A percentile compares a stretch with the other conserved stretches of the same genome.
Evolutionary conservation across 306 rosid species (phyloP).

Genomic region (Corylus heterophylla): DNA sequence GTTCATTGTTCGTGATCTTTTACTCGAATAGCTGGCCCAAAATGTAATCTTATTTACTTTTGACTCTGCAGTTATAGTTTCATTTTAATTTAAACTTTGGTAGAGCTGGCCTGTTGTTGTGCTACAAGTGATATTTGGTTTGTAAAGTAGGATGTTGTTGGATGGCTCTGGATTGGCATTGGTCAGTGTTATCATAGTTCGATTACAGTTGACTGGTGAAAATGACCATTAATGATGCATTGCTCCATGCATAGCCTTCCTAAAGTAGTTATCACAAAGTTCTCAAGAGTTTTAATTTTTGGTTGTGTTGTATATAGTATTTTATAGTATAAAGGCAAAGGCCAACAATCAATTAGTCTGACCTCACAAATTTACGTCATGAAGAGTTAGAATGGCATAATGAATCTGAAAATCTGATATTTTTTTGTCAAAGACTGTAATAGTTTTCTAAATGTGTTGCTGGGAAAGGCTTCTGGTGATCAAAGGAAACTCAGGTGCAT

Average conservation of each 20-base stretch:
- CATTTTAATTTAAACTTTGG: background rate
- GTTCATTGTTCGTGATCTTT: background rate
- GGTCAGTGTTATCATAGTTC: background rate
- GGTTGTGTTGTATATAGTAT: background rate
- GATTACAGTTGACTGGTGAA: background rate
- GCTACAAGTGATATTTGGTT: background rate
- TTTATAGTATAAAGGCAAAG: background rate
- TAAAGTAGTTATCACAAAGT: background rate
- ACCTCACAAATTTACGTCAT: background rate
- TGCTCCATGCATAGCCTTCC: background rate
- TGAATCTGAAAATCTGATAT: background rate
- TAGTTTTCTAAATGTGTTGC: background rate
- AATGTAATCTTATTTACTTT: background rate
- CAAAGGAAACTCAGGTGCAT: background rate
- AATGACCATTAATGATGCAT: background rate
- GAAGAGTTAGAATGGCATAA: background rate
- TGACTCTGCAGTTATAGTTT: background rate
- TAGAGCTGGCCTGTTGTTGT: background rate
- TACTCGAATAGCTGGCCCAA: background rate
- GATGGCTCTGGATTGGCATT: background rate
- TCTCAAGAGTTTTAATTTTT: background rate
- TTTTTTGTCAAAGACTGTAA: background rate
- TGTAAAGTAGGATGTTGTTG: background rate
- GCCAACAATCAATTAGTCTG: background rate
- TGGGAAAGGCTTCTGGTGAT: background rate